Percentiles rank a stretch among this genome's conserved stretches.
Evolutionary conservation across 2,329 filamentous ascomycete species (phyloP).

Genomic region (Epichloe elymi): DNA sequence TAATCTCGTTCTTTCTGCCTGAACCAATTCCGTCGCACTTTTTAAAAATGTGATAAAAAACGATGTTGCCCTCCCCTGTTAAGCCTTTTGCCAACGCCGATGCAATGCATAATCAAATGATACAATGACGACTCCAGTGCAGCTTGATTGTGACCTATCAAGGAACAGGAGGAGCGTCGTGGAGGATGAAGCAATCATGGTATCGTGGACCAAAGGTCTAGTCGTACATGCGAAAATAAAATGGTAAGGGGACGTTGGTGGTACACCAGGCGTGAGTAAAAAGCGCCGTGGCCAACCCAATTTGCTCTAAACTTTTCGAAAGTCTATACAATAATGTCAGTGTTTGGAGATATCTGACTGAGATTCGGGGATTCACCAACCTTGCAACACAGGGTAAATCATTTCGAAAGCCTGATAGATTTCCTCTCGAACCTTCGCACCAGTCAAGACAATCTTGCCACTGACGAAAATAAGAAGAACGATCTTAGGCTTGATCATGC

Average conservation of each 20-base stretch:
- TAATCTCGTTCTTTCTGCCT: conserved; percentile 24
- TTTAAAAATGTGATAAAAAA: conserved; percentile 9
- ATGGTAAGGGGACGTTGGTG: conserved; percentile 10
- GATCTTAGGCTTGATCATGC: conserved; percentile 99
- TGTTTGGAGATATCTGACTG: too few relatives aligned
- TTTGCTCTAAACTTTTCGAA: conserved; percentile 39
- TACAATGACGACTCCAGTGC: conserved; percentile 20
- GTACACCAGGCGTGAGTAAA: conserved; percentile 5
- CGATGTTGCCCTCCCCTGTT: conserved; percentile 15
- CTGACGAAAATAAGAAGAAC: conserved; percentile 95
- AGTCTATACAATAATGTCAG: conserved; percentile 26
- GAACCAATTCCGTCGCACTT: conserved; percentile 17
- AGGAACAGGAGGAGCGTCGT: conserved; percentile 2
- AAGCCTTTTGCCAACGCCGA: conserved; percentile 36
- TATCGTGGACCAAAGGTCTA: conserved; percentile 33
- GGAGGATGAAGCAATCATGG: conserved; percentile 27
- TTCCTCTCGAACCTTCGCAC: conserved; percentile 94
- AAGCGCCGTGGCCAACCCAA: conserved; percentile 4
- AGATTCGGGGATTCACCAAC: conserved; percentile 30
- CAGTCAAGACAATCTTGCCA: conserved; percentile 95
- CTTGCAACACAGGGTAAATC: conserved; percentile 91
- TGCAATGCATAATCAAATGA: conserved; percentile 40
- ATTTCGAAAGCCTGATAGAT: conserved; percentile 95
- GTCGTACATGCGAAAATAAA: conserved; percentile 23
- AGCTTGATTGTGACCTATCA: conserved; percentile 14